phyloP scores from a whole-genome alignment of 2,329 filamentous ascomycete species.

The Taxawa tesnikishii region DNA sequence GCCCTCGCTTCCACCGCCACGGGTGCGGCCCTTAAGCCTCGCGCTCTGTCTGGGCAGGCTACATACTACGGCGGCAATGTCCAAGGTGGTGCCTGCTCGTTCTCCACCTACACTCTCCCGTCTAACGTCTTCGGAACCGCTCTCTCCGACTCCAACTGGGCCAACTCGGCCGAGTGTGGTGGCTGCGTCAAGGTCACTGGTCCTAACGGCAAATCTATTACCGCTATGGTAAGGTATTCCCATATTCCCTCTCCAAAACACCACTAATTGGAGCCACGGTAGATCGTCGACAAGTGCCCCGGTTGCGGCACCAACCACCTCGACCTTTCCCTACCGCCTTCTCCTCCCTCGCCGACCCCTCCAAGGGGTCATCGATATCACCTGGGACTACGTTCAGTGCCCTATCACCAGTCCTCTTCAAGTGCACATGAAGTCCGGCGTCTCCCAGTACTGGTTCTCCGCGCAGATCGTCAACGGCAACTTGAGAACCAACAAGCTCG shows the following conservation, averaged over 20 bases:
- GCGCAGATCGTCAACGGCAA: constrained; percentile 13
- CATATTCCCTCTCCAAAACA: background rate
- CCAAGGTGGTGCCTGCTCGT: constrained; percentile 45
- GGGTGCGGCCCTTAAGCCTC: constrained; percentile 1
- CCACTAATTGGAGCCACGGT: background rate
- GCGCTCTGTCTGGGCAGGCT: constrained; percentile 11
- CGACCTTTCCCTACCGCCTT: constrained; percentile 45
- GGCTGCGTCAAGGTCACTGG: constrained; percentile 49
- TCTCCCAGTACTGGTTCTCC: constrained; percentile 13
- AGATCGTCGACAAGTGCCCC: constrained; percentile 47
- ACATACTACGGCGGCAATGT: constrained; percentile 17
- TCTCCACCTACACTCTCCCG: constrained; percentile 50
- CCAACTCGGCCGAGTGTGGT: constrained; percentile 44
- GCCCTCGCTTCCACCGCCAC: background rate
- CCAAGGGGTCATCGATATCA: constrained; percentile 37
- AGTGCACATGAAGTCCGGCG: constrained; percentile 12
- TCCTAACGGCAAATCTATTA: constrained; percentile 44
- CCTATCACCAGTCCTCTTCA: constrained; percentile 10
- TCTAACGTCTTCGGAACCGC: constrained; percentile 49
- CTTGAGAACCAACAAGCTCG: constrained; percentile 11
- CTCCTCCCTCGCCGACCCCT: constrained; percentile 29
- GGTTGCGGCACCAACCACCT: constrained; percentile 41
- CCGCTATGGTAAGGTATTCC: constrained; percentile 46
- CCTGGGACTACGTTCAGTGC: constrained; percentile 18
- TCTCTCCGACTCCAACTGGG: constrained; percentile 47